phyloP scores from a whole-genome alignment of 768 basidiomycete species.

The Xanthoconium stramineum region DNA sequence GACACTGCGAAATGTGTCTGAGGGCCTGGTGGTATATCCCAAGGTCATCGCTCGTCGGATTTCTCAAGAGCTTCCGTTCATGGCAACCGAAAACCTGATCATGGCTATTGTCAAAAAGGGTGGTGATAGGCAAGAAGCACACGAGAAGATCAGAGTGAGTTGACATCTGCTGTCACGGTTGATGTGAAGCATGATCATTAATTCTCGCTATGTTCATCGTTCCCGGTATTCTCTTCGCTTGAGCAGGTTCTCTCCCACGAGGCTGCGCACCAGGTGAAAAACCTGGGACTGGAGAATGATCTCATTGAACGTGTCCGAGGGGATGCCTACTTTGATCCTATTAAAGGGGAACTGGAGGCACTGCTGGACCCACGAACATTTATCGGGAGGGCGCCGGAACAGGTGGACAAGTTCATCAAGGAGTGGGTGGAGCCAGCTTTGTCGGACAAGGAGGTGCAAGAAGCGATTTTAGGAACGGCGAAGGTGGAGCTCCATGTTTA shows the following conservation, averaged over 20 bases:
- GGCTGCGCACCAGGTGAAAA: conserved; percentile 91
- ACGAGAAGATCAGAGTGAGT: conserved; percentile 87
- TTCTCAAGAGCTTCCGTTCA: conserved; percentile 94
- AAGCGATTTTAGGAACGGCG: conserved; percentile 46
- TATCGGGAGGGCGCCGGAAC: conserved; percentile 91
- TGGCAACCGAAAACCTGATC: conserved; percentile 99
- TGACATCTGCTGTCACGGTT: conserved; percentile 7
- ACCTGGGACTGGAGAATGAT: conserved; percentile 93
- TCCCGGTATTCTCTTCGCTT: conserved; percentile 1
- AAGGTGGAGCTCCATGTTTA: conserved; percentile 65
- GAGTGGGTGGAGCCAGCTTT: conserved; percentile 90
- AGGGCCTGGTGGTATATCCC: conserved; percentile 99
- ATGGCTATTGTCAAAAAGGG: conserved; percentile 97
- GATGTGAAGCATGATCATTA: conserved; percentile 12
- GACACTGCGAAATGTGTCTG: conserved; percentile 93
- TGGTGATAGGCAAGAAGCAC: conserved; percentile 94
- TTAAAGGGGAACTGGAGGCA: conserved; percentile 72
- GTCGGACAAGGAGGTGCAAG: conserved; percentile 50
- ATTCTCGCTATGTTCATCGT: conserved; percentile 7
- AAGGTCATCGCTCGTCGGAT: conserved; percentile 92
- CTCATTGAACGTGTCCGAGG: conserved; percentile 81
- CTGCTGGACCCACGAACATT: conserved; percentile 87
- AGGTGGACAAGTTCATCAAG: conserved; percentile 83
- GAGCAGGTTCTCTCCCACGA: conserved; percentile 88
- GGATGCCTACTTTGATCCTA: conserved; percentile 87